Percentiles rank a stretch among this genome's conserved stretches.
Conservation (phyloP, 495 filamentous ascomycete species). For the Daldinia concentrica region DNA sequence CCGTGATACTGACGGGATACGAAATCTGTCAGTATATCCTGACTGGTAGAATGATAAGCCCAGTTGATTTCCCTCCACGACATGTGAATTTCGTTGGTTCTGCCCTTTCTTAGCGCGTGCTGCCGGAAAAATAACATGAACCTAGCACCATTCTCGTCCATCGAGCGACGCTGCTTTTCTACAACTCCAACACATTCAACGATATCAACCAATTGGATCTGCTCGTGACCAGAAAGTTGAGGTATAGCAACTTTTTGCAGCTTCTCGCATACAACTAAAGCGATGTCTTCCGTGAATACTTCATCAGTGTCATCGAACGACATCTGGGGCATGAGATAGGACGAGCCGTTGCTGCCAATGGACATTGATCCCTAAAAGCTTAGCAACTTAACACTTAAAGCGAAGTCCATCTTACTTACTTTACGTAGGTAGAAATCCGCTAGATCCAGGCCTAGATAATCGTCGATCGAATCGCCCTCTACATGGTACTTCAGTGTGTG, state of each 20-base stretch:
- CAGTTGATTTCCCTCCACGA: slow-evolving; percentile 95
- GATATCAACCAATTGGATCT: slow-evolving; percentile 87
- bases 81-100: slow-evolving; percentile 71
- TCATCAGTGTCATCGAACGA: slow-evolving; percentile 64
- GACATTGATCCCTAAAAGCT: slow-evolving; percentile 39
- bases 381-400: slow-evolving; percentile 5
- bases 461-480: slow-evolving; percentile 83
- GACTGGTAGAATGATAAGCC: slow-evolving; percentile 90
- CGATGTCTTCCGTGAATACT: slow-evolving; percentile 76
- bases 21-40: slow-evolving; percentile 91
- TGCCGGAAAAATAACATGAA: slow-evolving; percentile 92
- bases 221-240: slow-evolving; percentile 85
- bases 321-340: slow-evolving; percentile 42
- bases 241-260: slow-evolving; percentile 79
- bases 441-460: slow-evolving; percentile 75
- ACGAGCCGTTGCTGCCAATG: slow-evolving; percentile 27
- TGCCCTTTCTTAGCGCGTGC: slow-evolving; percentile 74
- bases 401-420: slow-evolving; percentile 10
- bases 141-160: slow-evolving; percentile 91
- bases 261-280: slow-evolving; percentile 76
- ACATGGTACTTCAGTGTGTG: slow-evolving; percentile 83
- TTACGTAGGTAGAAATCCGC: slow-evolving; percentile 71
- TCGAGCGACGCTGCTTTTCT: slow-evolving; percentile 87
- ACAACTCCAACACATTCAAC: slow-evolving; percentile 88
- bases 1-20: slow-evolving; percentile 83